These are phyloP conservation scores for Cornus controversa DNA, from an alignment of 148 eudicot genomes.

Conservation along the genomic window DNA sequence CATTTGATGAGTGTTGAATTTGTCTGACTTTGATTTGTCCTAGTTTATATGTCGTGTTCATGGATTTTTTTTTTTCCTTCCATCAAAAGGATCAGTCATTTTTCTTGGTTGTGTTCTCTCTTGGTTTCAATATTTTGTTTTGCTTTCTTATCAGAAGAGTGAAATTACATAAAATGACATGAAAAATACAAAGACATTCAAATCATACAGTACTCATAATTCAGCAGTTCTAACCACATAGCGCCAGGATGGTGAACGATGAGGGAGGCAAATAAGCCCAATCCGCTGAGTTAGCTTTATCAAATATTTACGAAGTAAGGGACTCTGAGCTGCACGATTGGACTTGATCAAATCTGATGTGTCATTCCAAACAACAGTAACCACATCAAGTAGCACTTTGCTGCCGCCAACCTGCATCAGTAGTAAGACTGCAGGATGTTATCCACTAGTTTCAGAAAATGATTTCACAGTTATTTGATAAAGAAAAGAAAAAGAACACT, in stretches of 20 bases:
- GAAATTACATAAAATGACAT: neutral
- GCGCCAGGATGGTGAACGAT: constrained; percentile 79
- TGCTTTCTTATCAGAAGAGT: neutral
- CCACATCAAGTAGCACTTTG: constrained; percentile 57
- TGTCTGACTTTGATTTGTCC: neutral
- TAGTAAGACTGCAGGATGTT: constrained; percentile 5
- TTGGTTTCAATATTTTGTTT: neutral
- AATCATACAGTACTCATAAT: constrained; percentile 5
- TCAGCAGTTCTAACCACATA: constrained; percentile 65
- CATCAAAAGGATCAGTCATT: neutral
- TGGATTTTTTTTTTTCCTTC: neutral
- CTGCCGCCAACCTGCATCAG: constrained; percentile 72
- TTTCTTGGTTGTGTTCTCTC: neutral
- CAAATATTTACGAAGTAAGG: constrained; percentile 91
- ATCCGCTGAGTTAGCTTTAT: constrained; percentile 83
- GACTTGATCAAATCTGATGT: constrained; percentile 74
- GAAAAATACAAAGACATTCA: neutral
- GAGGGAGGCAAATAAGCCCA: constrained; percentile 78
- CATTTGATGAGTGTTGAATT: neutral
- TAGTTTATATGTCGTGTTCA: neutral
- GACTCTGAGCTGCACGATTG: constrained; percentile 65
- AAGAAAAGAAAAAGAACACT: neutral
- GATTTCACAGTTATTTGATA: constrained; percentile 1
- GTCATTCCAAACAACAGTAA: constrained; percentile 74
- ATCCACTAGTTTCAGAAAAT: neutral